Percentiles rank a stretch among this genome's conserved stretches.
These are phyloP conservation scores for Cladosporium sp. DNA, from an alignment of 2,329 filamentous ascomycete species.

Conservation along the genomic window DNA sequence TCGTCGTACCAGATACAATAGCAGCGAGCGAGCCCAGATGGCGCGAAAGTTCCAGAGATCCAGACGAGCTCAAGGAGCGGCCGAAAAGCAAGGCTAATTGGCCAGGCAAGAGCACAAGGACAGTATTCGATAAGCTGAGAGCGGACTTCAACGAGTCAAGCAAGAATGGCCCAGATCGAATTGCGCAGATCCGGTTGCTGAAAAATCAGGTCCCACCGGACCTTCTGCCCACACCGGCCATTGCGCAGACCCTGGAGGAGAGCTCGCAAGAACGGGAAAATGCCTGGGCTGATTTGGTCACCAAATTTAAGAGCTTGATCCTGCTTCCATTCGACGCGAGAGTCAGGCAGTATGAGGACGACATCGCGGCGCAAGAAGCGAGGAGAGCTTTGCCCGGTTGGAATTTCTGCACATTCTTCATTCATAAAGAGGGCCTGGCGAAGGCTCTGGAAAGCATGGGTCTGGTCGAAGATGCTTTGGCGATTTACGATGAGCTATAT, in stretches of 20 bases:
- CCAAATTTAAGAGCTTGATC: constrained; percentile 83
- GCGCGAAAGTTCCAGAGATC: constrained; percentile 45
- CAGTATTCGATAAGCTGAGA: constrained; percentile 82
- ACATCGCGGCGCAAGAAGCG: constrained; percentile 89
- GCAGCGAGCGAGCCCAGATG: constrained; percentile 73
- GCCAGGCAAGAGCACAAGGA: constrained; percentile 71
- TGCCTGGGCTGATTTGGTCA: constrained; percentile 78
- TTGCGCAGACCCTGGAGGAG: constrained; percentile 56
- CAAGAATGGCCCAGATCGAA: constrained; percentile 69
- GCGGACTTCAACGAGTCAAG: constrained; percentile 77
- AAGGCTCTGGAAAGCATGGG: constrained; percentile 95
- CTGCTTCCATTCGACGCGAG: constrained; percentile 84
- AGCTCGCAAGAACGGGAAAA: constrained; percentile 72
- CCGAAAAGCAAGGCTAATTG: constrained; percentile 64
- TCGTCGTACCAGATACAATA: constrained; percentile 80
- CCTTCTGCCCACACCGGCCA: constrained; percentile 41
- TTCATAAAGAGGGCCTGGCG: constrained; percentile 91
- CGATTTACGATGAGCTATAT: constrained; percentile 91
- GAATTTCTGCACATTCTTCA: constrained; percentile 99
- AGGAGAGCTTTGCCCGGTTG: constrained; percentile 86
- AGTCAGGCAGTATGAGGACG: constrained; percentile 92
- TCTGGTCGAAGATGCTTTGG: constrained; percentile 88
- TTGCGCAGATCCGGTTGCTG: constrained; percentile 78
- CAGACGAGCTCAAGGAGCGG: constrained; percentile 61
- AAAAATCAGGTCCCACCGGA: constrained; percentile 45